These are phyloP conservation scores for Mycosphaerella sp. DNA, from an alignment of 2,329 filamentous ascomycete species.

Conservation along the genomic window DNA sequence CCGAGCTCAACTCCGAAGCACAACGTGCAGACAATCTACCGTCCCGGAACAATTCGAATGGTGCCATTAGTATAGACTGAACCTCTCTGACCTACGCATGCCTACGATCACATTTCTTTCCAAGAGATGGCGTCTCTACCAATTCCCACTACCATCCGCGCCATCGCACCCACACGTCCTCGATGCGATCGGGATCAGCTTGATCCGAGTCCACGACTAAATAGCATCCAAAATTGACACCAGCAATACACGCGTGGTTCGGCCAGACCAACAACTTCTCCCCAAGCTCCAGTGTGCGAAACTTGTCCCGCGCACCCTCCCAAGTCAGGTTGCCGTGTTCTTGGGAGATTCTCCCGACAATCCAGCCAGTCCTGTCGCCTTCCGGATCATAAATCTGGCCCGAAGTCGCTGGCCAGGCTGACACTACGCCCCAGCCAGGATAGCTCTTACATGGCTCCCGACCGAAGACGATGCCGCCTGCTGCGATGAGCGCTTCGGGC, in stretches of 20 bases:
- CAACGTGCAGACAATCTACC: constrained; percentile 12
- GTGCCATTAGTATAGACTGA: constrained; percentile 6
- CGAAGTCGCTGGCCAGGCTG: constrained; percentile 48
- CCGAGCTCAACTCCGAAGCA: constrained; percentile 27
- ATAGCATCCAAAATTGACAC: constrained; percentile 66
- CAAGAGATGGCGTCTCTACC: too few species aligned
- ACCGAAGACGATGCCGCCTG: constrained; percentile 63
- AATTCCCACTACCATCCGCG: constrained; percentile 60
- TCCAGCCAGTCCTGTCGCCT: constrained; percentile 50
- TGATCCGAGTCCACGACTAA: constrained; percentile 62
- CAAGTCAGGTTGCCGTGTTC: constrained; percentile 70
- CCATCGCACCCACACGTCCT: constrained; percentile 69
- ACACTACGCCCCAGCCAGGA: constrained; percentile 63
- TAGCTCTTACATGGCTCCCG: constrained; percentile 68
- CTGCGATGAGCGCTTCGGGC: constrained; percentile 62
- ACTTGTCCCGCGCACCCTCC: constrained; percentile 41
- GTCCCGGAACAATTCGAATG: constrained; percentile 1
- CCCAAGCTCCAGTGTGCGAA: constrained; percentile 51
- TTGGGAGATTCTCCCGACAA: constrained; percentile 66
- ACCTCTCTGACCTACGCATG: not conserved
- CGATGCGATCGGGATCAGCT: constrained; percentile 54
- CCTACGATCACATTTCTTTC: too few species aligned
- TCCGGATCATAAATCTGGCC: constrained; percentile 34
- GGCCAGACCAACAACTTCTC: constrained; percentile 67
- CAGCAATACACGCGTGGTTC: constrained; percentile 74